These are phyloP conservation scores for Massarina eburnea DNA, from an alignment of 2,329 filamentous ascomycete species.

Conservation along the genomic window DNA sequence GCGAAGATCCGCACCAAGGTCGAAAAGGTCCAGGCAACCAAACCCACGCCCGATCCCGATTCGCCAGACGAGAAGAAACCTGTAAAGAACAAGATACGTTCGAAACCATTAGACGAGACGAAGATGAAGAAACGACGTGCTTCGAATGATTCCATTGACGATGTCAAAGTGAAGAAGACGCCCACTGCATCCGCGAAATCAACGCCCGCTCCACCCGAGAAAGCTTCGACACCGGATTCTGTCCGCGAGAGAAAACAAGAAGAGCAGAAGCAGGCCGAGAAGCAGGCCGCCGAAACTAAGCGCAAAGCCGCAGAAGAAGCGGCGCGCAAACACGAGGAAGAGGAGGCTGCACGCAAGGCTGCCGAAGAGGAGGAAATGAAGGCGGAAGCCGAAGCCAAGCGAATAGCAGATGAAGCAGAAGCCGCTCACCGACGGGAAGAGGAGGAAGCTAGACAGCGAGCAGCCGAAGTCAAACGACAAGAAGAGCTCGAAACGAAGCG, in stretches of 20 bases:
- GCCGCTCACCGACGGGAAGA: constrained; percentile 31
- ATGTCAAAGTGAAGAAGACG: constrained; percentile 33
- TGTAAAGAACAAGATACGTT: constrained; percentile 35
- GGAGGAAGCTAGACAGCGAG: constrained; percentile 35
- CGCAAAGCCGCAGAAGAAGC: constrained; percentile 28
- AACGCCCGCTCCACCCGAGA: constrained; percentile 38
- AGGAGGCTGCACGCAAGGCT: constrained; percentile 28
- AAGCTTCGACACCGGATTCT: constrained; percentile 34
- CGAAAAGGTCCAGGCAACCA: constrained; percentile 26
- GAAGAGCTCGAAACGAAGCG: constrained; percentile 33
- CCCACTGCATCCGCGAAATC: constrained; percentile 38
- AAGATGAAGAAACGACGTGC: constrained; percentile 34
- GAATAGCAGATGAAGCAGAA: constrained; percentile 32
- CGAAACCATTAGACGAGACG: constrained; percentile 31
- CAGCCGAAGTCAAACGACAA: constrained; percentile 27
- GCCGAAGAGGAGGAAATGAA: constrained; percentile 31
- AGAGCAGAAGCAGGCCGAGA: constrained; percentile 25
- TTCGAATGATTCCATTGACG: constrained; percentile 35
- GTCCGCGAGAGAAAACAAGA: constrained; percentile 38
- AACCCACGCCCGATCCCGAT: constrained; percentile 37
- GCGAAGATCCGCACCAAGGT: constrained; percentile 31
- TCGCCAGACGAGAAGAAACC: constrained; percentile 39
- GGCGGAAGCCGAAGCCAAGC: constrained; percentile 32
- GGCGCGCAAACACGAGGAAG: constrained; percentile 27
- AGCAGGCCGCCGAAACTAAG: constrained; percentile 29